A percentile compares a stretch with the other conserved stretches of the same genome.
phyloP scores from a whole-genome alignment of 2,329 filamentous ascomycete species.

The Clonostachys byssicola region DNA sequence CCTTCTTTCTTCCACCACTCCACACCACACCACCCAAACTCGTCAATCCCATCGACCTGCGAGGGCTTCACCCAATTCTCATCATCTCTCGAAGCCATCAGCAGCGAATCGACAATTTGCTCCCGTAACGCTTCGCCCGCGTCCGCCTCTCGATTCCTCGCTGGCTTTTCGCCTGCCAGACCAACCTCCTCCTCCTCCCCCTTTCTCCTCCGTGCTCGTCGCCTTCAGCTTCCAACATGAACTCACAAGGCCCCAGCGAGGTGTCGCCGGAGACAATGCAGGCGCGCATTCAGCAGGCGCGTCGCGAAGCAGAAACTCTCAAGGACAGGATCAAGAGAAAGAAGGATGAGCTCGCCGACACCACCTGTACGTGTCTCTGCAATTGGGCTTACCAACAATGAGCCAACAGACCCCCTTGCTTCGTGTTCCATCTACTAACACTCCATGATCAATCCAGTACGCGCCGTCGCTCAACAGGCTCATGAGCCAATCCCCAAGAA shows the following conservation, averaged over 20 bases:
- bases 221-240: slow-evolving; percentile 37
- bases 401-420: not conserved
- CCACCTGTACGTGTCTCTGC: slow-evolving; percentile 70
- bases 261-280: slow-evolving; percentile 79
- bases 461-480: slow-evolving; percentile 86
- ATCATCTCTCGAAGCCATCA: not conserved
- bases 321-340: slow-evolving; percentile 99
- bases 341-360: slow-evolving; percentile 99
- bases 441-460: slow-evolving; percentile 53
- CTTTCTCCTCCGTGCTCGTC: slow-evolving; percentile 1
- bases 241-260: slow-evolving; percentile 53
- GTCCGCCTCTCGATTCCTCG: not conserved
- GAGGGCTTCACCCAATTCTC: not conserved
- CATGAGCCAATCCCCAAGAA: slow-evolving; percentile 91
- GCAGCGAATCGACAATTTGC: not conserved
- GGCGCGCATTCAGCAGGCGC: slow-evolving; percentile 85
- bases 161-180: slow-evolving; percentile 2
- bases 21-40: not conserved
- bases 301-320: slow-evolving; percentile 94
- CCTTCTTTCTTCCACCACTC: not conserved
- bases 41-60: not conserved
- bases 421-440: not conserved
- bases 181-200: not conserved
- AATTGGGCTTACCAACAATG: not conserved
- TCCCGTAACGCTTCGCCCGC: not conserved